These are phyloP conservation scores for Aquilaria yunnanensis DNA, from an alignment of 345 rosid genomes.

Conservation along the genomic window DNA sequence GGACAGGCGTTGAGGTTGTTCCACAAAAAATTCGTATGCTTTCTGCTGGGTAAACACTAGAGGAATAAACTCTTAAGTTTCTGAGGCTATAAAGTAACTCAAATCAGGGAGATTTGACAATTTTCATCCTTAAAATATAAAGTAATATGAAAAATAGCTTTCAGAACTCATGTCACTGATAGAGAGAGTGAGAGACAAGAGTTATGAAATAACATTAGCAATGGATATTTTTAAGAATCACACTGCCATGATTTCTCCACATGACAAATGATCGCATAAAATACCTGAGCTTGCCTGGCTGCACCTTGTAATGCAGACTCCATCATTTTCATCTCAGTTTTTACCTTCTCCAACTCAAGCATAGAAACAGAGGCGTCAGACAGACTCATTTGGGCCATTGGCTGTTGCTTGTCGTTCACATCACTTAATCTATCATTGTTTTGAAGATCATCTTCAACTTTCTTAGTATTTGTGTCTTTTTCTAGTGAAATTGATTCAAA, in stretches of 20 bases:
- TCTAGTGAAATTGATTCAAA: slow-evolving; percentile 33
- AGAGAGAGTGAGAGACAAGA: too few relatives aligned
- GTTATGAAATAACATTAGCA: background rate
- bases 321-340: slow-evolving; percentile 88
- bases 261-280: slow-evolving; percentile 8
- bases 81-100: too few relatives aligned
- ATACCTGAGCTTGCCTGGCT: slow-evolving; percentile 99
- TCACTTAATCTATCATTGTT: slow-evolving; percentile 30
- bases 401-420: slow-evolving; percentile 29
- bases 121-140: too few relatives aligned
- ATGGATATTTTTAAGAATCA: background rate
- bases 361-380: slow-evolving; percentile 34
- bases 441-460: slow-evolving; percentile 32
- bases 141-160: too few relatives aligned
- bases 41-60: too few relatives aligned
- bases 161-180: too few relatives aligned
- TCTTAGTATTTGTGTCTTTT: slow-evolving; percentile 11
- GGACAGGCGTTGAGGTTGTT: too few relatives aligned
- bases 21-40: too few relatives aligned
- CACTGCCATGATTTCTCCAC: background rate
- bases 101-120: too few relatives aligned
- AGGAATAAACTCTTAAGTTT: too few relatives aligned
- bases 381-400: slow-evolving; percentile 38
- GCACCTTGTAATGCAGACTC: slow-evolving; percentile 97
- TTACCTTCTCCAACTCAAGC: slow-evolving; percentile 70